A percentile compares a stretch with the other conserved stretches of the same genome.
phyloP scores from a whole-genome alignment of 495 filamentous ascomycete species.

The Neurospora cerealis region DNA sequence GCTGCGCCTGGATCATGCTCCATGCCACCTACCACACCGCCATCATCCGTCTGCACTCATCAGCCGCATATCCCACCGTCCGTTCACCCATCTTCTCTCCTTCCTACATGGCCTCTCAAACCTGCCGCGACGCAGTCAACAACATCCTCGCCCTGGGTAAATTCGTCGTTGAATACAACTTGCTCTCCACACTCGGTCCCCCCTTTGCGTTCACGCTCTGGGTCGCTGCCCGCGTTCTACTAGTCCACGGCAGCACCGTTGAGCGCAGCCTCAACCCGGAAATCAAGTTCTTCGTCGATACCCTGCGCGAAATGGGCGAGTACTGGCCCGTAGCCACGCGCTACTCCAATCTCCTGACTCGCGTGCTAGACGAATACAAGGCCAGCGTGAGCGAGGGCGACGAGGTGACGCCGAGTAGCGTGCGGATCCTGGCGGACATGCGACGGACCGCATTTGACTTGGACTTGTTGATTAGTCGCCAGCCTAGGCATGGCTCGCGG shows the following conservation, averaged over 20 bases:
- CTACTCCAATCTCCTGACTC: slow-evolving; percentile 68
- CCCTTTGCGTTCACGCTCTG: slow-evolving; percentile 85
- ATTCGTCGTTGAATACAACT: slow-evolving; percentile 60
- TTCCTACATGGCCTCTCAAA: slow-evolving; percentile 70
- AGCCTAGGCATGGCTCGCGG: slow-evolving; percentile 49
- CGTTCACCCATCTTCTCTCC: slow-evolving; percentile 78
- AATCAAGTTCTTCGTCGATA: slow-evolving; percentile 70
- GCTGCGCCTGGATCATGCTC: slow-evolving; percentile 83
- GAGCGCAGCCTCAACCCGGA: slow-evolving; percentile 69
- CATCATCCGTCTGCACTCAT: slow-evolving; percentile 84
- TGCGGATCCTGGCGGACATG: slow-evolving; percentile 85
- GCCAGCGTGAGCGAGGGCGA: slow-evolving; percentile 67
- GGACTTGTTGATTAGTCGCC: slow-evolving; percentile 76
- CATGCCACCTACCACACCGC: slow-evolving; percentile 67
- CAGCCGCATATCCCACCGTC: slow-evolving; percentile 81
- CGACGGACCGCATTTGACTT: slow-evolving; percentile 75
- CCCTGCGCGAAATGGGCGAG: slow-evolving; percentile 65
- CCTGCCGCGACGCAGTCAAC: slow-evolving; percentile 72
- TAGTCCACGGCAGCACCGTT: slow-evolving; percentile 81
- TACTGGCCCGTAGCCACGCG: slow-evolving; percentile 78
- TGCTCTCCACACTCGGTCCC: slow-evolving; percentile 71
- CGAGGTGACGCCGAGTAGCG: slow-evolving; percentile 66
- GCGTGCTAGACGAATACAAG: slow-evolving; percentile 75
- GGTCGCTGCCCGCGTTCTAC: slow-evolving; percentile 78
- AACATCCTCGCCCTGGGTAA: slow-evolving; percentile 68